phyloP scores from a whole-genome alignment of 179 eudicot species.

The Silene vulgaris region DNA sequence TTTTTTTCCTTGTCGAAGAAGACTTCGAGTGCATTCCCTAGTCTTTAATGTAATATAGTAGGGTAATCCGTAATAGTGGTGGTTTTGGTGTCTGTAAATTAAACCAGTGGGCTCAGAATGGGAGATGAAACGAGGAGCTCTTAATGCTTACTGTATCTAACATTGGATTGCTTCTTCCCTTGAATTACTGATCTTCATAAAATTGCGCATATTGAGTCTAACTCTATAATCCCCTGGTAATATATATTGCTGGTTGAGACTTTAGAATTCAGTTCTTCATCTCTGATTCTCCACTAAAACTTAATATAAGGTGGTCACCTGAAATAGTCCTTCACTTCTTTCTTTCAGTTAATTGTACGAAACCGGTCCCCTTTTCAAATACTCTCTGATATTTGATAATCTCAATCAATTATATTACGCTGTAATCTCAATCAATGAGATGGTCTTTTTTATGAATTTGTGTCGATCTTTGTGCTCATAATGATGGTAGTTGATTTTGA shows the following conservation, averaged over 20 bases:
- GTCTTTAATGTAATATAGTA: not conserved
- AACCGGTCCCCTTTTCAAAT: not conserved
- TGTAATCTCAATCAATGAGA: not conserved
- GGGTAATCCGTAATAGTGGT: no score
- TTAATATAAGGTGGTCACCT: not conserved
- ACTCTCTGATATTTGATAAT: not conserved
- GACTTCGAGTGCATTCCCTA: constrained; percentile 7
- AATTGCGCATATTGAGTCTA: not conserved
- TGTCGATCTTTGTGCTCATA: not conserved
- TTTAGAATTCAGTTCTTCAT: not conserved
- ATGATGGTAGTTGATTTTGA: not conserved
- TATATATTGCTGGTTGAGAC: not conserved
- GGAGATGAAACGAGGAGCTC: no score
- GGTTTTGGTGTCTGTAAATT: no score
- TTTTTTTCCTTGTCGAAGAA: not conserved
- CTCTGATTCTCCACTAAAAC: not conserved
- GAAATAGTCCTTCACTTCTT: not conserved
- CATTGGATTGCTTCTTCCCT: constrained; percentile 1
- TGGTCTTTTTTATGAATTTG: no score
- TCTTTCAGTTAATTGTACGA: not conserved
- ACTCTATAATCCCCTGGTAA: not conserved
- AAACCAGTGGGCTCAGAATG: no score
- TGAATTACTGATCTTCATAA: not conserved
- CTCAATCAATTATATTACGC: not conserved
- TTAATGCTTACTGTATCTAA: constrained; percentile 1